Base-by-base conservation (phyloP, 2,329 filamentous ascomycete genomes). In the Anthostomella pinea region DNA sequence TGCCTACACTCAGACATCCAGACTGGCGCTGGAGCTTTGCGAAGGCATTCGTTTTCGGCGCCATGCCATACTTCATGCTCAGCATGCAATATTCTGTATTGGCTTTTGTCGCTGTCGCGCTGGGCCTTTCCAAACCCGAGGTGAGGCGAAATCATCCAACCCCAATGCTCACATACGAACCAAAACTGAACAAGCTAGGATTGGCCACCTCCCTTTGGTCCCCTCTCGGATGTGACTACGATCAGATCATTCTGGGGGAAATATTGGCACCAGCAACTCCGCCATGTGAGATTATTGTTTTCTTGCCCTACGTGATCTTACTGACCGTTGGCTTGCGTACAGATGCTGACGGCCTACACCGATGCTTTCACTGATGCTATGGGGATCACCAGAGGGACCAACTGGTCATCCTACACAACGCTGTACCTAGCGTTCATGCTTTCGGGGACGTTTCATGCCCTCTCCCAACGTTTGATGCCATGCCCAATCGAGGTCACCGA, bases 251-350 rank as follows among this genome's bases (percentile, higher is more conserved):
- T 40, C 15, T 40, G 38, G 38, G 38, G 38, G 3, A 23, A 20
- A 10, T 40, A 14, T 24, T 40, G 38, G 38, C 38, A 40, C 17
- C 38, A 40, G 22, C 21, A 17, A 11, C 29, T 40, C 7, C 33
- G 33, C n/a, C n/a, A n/a, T n/a, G n/a, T n/a, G n/a, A n/a, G n/a
- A n/a, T n/a, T n/a, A n/a, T n/a, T n/a, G n/a, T n/a, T n/a, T n/a
- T n/a, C n/a, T n/a, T n/a, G n/a, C n/a, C n/a, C n/a, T n/a, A n/a
- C n/a, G n/a, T n/a, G n/a, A n/a, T n/a, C n/a, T n/a, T n/a, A n/a
- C n/a, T n/a, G n/a, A n/a, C n/a, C n/a, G n/a, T n/a, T n/a, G n/a
- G n/a, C n/a, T n/a, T n/a, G n/a, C n/a, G n/a, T n/a, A 3, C 28
- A 31, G 11, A n/a, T 37, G 21, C 18, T 37, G 4, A 32, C 20